Evolutionary conservation across 1,139 yeast species (phyloP).

Genomic region (Suhomyces panamericanus): DNA sequence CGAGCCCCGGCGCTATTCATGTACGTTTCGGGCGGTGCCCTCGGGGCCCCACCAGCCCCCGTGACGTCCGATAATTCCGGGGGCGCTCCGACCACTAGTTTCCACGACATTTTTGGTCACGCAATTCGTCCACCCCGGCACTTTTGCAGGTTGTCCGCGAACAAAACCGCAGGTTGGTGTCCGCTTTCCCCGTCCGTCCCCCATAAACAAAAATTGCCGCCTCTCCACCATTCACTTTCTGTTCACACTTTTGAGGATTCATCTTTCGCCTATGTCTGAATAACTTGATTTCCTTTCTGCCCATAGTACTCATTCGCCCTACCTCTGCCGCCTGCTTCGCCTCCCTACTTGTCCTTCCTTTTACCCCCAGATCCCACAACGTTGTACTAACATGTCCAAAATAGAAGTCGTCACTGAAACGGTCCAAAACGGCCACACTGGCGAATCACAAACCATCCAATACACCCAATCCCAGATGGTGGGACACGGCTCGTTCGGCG

Average conservation of each 20-base stretch:
- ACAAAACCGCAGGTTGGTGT: constrained; percentile 9
- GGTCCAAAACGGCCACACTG: constrained; percentile 75
- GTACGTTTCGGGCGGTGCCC: constrained; percentile 4
- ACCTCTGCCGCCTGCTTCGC: constrained; percentile 1
- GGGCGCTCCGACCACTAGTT: background rate
- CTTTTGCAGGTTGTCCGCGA: constrained; percentile 8
- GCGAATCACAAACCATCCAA: constrained; percentile 57
- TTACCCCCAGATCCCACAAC: background rate
- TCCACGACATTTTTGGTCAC: constrained; percentile 11
- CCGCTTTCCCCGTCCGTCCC: constrained; percentile 15
- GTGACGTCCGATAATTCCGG: constrained; percentile 7
- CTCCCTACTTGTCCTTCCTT: constrained; percentile 1
- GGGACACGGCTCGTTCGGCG: constrained; percentile 97
- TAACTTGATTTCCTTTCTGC: background rate
- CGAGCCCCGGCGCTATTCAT: background rate
- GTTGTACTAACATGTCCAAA: constrained; percentile 47
- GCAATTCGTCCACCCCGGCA: constrained; percentile 9
- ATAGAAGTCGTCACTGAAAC: constrained; percentile 65
- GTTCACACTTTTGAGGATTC: constrained; percentile 5
- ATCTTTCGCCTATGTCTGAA: constrained; percentile 6
- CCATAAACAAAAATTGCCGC: constrained; percentile 12
- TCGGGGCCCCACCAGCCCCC: constrained; percentile 1
- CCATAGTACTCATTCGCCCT: background rate
- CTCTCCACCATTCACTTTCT: constrained; percentile 7
- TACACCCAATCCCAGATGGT: constrained; percentile 82